phyloP scores from a whole-genome alignment of 441 rosid species.

The Breynia disticha region DNA sequence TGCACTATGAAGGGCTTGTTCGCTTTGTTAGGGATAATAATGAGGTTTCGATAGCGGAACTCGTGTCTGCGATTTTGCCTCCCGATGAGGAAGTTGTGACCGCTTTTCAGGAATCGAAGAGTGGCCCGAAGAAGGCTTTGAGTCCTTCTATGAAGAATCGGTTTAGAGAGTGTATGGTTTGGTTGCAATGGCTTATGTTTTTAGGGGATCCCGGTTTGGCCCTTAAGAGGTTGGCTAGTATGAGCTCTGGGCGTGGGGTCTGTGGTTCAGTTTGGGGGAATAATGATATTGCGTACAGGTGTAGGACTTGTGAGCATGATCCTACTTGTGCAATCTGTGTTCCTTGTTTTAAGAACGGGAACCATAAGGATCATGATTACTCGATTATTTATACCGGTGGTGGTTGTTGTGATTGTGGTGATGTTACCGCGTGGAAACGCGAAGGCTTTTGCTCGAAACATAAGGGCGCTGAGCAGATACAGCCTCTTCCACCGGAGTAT shows the following conservation, averaged over 20 bases:
- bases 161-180: constrained; percentile 54
- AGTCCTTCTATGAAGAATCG: constrained; percentile 28
- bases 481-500: constrained; percentile 63
- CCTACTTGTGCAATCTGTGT: constrained; percentile 96
- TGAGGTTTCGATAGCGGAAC: constrained; percentile 29
- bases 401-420: constrained; percentile 99
- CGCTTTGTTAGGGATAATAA: constrained; percentile 35
- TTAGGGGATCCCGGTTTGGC: constrained; percentile 47
- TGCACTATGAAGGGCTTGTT: constrained; percentile 38
- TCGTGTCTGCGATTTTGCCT: constrained; percentile 62
- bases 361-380: constrained; percentile 76
- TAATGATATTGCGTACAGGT: constrained; percentile 83
- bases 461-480: constrained; percentile 93
- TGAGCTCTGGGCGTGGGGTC: constrained; percentile 64
- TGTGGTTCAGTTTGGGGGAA: constrained; percentile 97
- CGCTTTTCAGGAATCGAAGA: constrained; percentile 28
- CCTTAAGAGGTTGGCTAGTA: constrained; percentile 39
- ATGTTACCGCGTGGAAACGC: constrained; percentile 89
- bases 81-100: constrained; percentile 55
- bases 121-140: constrained; percentile 22
- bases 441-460: constrained; percentile 93
- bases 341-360: constrained; percentile 82
- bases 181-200: constrained; percentile 96
- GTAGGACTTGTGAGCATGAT: constrained; percentile 82
- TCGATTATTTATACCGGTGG: constrained; percentile 73